phyloP scores from a whole-genome alignment of 805 yeast genomes.

The Priceomyces castillae region DNA sequence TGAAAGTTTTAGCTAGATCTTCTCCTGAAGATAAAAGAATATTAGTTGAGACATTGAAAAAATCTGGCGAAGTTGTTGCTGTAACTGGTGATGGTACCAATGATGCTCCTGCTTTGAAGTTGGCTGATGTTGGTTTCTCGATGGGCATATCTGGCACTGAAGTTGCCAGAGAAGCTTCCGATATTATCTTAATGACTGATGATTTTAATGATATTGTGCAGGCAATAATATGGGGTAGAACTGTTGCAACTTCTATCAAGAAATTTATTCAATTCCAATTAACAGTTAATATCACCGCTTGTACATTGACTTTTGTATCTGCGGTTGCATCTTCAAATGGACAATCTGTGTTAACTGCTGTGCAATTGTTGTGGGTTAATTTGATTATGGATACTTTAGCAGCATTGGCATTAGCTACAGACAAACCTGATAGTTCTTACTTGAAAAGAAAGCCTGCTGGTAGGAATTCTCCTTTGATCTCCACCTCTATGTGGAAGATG shows the following conservation, averaged over 20 bases:
- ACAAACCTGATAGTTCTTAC: slow-evolving; percentile 84
- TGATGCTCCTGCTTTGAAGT: slow-evolving; percentile 95
- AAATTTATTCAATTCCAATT: slow-evolving; percentile 95
- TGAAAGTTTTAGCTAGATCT: slow-evolving; percentile 88
- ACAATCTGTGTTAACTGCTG: slow-evolving; percentile 90
- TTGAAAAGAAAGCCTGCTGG: slow-evolving; percentile 83
- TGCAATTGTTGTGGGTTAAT: slow-evolving; percentile 95
- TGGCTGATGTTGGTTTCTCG: slow-evolving; percentile 97
- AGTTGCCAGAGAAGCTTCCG: slow-evolving; percentile 97
- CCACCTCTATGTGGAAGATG: slow-evolving; percentile 98
- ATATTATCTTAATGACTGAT: slow-evolving; percentile 88
- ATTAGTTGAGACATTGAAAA: slow-evolving; percentile 75
- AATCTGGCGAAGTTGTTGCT: slow-evolving; percentile 90
- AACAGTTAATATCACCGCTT: slow-evolving; percentile 97
- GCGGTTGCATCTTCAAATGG: slow-evolving; percentile 83
- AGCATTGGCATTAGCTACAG: slow-evolving; percentile 96
- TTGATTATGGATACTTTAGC: slow-evolving; percentile 98
- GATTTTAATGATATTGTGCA: slow-evolving; percentile 92
- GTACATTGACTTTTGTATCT: slow-evolving; percentile 85
- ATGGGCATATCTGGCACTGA: slow-evolving; percentile 99
- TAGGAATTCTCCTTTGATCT: slow-evolving; percentile 71
- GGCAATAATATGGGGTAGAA: slow-evolving; percentile 98
- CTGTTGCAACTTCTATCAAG: slow-evolving; percentile 90
- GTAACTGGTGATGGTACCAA: slow-evolving; percentile 99
- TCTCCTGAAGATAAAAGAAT: slow-evolving; percentile 93